Base-by-base conservation (phyloP, 2,329 filamentous ascomycete species). In the Leptographium radiaticola region DNA sequence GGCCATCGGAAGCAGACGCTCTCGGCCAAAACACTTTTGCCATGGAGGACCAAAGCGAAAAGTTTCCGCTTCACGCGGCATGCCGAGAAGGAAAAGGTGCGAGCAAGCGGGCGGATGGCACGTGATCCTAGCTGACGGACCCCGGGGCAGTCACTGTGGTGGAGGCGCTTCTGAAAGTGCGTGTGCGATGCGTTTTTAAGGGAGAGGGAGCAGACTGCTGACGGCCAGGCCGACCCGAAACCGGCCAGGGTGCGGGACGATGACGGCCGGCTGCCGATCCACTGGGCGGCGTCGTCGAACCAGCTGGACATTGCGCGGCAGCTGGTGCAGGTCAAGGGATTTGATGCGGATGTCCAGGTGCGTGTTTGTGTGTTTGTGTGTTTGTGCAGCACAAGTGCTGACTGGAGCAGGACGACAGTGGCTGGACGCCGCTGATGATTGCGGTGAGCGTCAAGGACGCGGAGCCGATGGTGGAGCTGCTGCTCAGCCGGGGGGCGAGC, bases 281-380 rank as follows among this genome's bases (percentile, higher is more conserved):
- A 98, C 74, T 98, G 93, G 93, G 91, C 93, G 0, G 81, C 83
- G 2, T 93, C 90, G 25, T 86, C 87, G 67, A 94, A 93, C 66
- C 84, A 82, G 60, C 70, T 84, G 8, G 78, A 83, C 30, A 89
- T 96, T 56, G 82, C 87, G 18, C 75, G 85, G 50, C 66, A 91
- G 20, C 74, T 97, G 5, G 76, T 86, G 2, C 76, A 86, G 54
- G 74, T 75, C 57, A 83, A 83, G 62, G 75, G 75, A 56, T 95
- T 96, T 64, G 89, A 97, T 65, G 79, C 87, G 0, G 90, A 97
- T 67, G 83, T 84, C 18, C 80, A 89, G 70, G 53, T 51, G 10
- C 40, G 51, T 40, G 10, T n/a, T 5, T n/a, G 2, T 20, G 61
- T 20, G 9, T 6, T 25, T 12, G 10, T 25, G 25, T 25, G 25